phyloP scores from a whole-genome alignment of 2,329 filamentous ascomycete genomes.

The Coniochaeta sp. region DNA sequence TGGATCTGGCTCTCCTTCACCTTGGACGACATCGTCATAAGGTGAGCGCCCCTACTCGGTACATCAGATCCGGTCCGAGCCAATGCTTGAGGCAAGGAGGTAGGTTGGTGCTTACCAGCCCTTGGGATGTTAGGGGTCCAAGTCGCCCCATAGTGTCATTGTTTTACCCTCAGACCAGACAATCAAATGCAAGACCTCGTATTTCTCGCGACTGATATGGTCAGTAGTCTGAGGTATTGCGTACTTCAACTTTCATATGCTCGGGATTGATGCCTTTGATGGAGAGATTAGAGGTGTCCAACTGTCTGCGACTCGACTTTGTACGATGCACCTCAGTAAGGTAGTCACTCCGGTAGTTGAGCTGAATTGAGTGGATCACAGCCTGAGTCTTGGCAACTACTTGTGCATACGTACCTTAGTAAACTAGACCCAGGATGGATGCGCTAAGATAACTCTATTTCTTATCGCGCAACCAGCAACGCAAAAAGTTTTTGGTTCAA shows the following conservation, averaged over 20 bases:
- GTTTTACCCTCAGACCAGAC: neutral
- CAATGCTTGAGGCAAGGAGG: neutral
- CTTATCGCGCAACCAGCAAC: constrained; percentile 15
- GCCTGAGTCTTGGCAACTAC: constrained; percentile 5
- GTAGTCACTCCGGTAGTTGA: too few relatives aligned
- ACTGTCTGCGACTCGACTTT: too few relatives aligned
- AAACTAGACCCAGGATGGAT: neutral
- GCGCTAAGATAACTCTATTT: constrained; percentile 31
- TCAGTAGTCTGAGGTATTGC: neutral
- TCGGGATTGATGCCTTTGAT: neutral
- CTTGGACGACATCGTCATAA: constrained; percentile 48
- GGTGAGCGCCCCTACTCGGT: constrained; percentile 47
- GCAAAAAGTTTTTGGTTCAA: constrained; percentile 6
- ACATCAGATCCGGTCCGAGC: constrained; percentile 1
- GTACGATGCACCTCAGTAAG: too few relatives aligned
- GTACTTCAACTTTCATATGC: neutral
- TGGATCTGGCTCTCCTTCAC: constrained; percentile 34
- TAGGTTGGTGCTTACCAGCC: neutral
- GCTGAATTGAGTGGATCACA: neutral
- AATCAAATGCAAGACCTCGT: neutral
- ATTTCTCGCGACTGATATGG: neutral
- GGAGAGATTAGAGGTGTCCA: too few relatives aligned
- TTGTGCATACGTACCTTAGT: neutral
- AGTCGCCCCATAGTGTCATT: neutral
- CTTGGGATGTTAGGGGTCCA: neutral